Evolutionary conservation across 2,329 filamentous ascomycete species (phyloP), one percentile per base, ranked within the genome.

Genomic region (Botrytis elliptica): DNA sequence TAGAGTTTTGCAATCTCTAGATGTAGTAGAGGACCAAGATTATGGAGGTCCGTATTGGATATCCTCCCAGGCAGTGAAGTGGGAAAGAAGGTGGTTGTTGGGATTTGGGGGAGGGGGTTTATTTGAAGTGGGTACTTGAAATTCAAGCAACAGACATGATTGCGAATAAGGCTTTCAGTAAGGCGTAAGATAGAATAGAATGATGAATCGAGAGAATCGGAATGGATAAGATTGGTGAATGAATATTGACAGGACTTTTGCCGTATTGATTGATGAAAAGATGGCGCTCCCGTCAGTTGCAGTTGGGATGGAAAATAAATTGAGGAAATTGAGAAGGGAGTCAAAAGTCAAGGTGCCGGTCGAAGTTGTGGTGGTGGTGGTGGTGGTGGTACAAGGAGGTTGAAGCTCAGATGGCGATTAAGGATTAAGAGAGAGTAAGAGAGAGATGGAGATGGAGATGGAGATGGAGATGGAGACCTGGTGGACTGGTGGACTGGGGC

Each of bases 81-180:
- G 16, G 65, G 12, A n/a, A 29, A 40, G 65, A 49, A 36, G 40
- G 42, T 42, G n/a, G 63, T 69, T 59, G 44, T 59, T 62, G 40
- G 49, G 63, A 16, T 42, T 42, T 12, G 46, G 49, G 25, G 46
- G 42, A 38, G 36, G 44, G 38, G 20, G n/a, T 40, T 44, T 29
- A 29, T 33, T 52, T 52, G 60, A 70, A 55, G 67, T 69, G 71
- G 71, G 65, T 70, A 64, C 66, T 52, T 52, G n/a, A 14, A 68
- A 29, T 57, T 62, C 49, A 71, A 40, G 67, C 67, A 70, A 64
- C 38, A 40, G 25, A 38, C 72, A 73, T 71, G 33, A 64, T 73
- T 42, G 40, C 66, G 66, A 12, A 16, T 69, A 68, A 57, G 66
- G 66, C 52, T 42, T 29, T 42, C 18, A 25, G 12, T 33, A 29